Percentiles rank a stretch among this genome's conserved stretches.
Evolutionary conservation across 176 grass and related monocot genomes (phyloP).

Genomic region (Hordeum marinum): DNA sequence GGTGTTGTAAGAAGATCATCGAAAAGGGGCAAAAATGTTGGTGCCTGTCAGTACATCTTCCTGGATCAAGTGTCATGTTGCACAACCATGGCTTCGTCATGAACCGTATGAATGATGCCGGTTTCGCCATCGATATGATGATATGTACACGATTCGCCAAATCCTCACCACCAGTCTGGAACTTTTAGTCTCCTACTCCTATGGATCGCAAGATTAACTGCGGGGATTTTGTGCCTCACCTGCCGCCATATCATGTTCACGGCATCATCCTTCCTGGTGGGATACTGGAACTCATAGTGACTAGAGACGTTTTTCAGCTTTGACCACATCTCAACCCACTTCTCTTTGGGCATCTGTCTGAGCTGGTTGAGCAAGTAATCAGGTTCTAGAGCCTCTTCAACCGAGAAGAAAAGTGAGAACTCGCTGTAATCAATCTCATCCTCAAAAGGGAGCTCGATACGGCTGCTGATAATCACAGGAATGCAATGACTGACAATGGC

Average conservation of each 20-base stretch:
- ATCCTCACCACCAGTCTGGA: slow-evolving; percentile 77
- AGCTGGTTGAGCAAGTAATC: slow-evolving; percentile 69
- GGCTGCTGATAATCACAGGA: slow-evolving; percentile 83
- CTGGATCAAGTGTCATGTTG: neutral
- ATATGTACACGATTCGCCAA: slow-evolving; percentile 20
- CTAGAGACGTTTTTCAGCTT: slow-evolving; percentile 67
- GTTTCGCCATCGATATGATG: neutral
- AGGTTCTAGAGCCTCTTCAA: slow-evolving; percentile 66
- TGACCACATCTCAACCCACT: slow-evolving; percentile 75
- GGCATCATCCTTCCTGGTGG: slow-evolving; percentile 57
- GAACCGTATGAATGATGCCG: neutral
- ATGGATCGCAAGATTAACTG: slow-evolving; percentile 63
- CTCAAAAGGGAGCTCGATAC: slow-evolving; percentile 95
- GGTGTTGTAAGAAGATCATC: no score
- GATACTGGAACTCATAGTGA: slow-evolving; percentile 77
- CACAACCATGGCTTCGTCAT: neutral
- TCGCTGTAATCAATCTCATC: slow-evolving; percentile 84
- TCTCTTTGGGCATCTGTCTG: slow-evolving; percentile 55
- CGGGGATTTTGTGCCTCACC: slow-evolving; percentile 67
- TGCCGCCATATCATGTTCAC: slow-evolving; percentile 90
- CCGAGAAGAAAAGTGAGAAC: slow-evolving; percentile 90
- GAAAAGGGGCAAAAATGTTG: neutral
- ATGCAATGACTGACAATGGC: slow-evolving; percentile 90
- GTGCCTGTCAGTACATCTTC: neutral
- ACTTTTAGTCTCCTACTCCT: slow-evolving; percentile 77